Conservation (phyloP, 768 basidiomycete genomes). For the Tricholoma flavovirens region DNA sequence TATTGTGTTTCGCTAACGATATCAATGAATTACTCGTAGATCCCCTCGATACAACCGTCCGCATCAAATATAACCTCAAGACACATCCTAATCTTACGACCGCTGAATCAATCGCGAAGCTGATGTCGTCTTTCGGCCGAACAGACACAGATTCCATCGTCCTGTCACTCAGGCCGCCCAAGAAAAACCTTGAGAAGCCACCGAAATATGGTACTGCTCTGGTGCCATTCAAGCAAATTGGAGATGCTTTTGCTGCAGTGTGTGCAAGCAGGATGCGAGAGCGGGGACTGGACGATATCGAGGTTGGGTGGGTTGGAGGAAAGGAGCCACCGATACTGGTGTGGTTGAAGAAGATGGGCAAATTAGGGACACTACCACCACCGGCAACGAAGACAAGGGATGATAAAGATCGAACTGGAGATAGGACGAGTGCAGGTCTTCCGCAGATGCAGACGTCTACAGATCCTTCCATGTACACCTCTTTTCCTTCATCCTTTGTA, state of each 20-base stretch:
- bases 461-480: conserved; percentile 43
- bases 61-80: conserved; percentile 61
- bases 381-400: background rate
- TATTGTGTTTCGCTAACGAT: conserved; percentile 4
- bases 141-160: conserved; percentile 63
- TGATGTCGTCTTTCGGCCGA: conserved; percentile 58
- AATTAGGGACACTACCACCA: conserved; percentile 35
- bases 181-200: conserved; percentile 49
- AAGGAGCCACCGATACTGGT: conserved; percentile 67
- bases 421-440: conserved; percentile 13
- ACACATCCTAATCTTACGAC: conserved; percentile 54
- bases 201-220: conserved; percentile 66
- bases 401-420: background rate
- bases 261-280: conserved; percentile 50
- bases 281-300: conserved; percentile 53
- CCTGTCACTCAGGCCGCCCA: conserved; percentile 57
- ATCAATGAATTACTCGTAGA: conserved; percentile 27
- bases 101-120: conserved; percentile 37
- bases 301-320: conserved; percentile 69
- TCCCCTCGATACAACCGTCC: conserved; percentile 68
- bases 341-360: conserved; percentile 71
- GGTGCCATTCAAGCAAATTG: conserved; percentile 70
- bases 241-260: conserved; percentile 72
- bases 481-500: conserved; percentile 57
- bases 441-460: conserved; percentile 26